Base-by-base conservation (phyloP, 176 grass and related monocot genomes). In the Dactylis glomerata region DNA sequence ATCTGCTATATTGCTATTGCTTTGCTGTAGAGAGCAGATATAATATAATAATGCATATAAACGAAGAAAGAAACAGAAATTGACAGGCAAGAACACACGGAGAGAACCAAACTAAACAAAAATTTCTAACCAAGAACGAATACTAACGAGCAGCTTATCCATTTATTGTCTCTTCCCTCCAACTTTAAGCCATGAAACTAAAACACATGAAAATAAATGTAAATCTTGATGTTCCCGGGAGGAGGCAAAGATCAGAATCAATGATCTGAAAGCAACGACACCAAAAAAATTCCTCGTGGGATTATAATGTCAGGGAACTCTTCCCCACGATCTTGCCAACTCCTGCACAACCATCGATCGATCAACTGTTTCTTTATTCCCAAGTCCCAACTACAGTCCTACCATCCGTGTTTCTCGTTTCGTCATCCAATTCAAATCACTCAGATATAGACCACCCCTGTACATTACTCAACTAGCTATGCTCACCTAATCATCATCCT, bases 221-320 rank as follows among this genome's bases (percentile, higher is more conserved):
- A 33, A 50, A 31, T 31, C 67, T 50, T 56, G 55, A 66, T 55
- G 45, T 76, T 46, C 56, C 78, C 73, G 3, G 1, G 67, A 68
- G 78, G 75, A 80, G 80, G 89, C 89, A 87, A 87, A 86, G 46
- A 90, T 90, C 75, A 83, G 84, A 34, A 90, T 87, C 89, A 78
- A 75, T 42, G 80, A 90, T 87, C 69, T 75, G 74, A 61, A 69
- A 50, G 37, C 80, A 87, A 66, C n/a, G 8, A 73, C 44, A 73
- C 75, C 8, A 65, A 49, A 75, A 75, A 2, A 59, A 66, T 37
- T 70, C 36, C 47, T 20, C 65, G n/a, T 56, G 79, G 66, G 72
- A 86, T 55, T 78, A 82, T 79, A 75, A 87, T 87, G 84, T 27
- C 67, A 40, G 20, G 69, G 61, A 87, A 87, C 80, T 83, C 89